Conservation (phyloP, 805 yeast genomes). For the Komagataella pseudopastoris region DNA sequence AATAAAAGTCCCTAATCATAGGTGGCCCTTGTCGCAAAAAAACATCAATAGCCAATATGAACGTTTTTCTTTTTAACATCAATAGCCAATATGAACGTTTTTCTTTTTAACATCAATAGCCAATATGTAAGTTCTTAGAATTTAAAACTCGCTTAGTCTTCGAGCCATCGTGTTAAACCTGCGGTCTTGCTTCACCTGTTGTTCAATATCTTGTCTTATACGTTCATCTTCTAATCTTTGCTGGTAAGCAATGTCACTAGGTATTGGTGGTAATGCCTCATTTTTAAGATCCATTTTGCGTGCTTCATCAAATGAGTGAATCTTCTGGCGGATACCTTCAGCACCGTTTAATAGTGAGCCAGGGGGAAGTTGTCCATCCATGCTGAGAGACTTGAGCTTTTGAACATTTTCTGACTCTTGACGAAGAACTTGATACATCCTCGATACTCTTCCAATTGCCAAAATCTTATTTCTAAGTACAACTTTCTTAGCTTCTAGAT, state of each 20-base stretch:
- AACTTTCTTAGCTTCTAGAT: conserved; percentile 19
- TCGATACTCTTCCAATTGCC: conserved; percentile 91
- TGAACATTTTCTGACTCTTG: conserved; percentile 84
- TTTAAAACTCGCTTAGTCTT: conserved; percentile 3
- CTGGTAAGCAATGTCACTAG: conserved; percentile 35
- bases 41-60: too few species aligned
- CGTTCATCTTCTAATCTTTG: conserved; percentile 32
- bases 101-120: too few species aligned
- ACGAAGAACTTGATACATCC: conserved; percentile 84
- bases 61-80: too few species aligned
- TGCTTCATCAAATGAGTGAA: conserved; percentile 74
- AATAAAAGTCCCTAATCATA: too few species aligned
- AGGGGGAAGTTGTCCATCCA: conserved; percentile 63
- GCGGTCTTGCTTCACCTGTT: conserved; percentile 10
- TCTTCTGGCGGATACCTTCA: conserved; percentile 61
- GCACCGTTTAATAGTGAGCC: conserved; percentile 70
- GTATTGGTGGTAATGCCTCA: conserved; percentile 80
- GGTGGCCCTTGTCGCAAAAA: too few species aligned
- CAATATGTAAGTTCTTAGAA: background rate
- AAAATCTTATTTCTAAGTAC: conserved; percentile 73
- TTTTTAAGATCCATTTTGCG: conserved; percentile 64
- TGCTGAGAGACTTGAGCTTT: conserved; percentile 59
- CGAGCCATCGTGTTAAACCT: conserved; percentile 13
- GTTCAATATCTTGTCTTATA: conserved; percentile 20
- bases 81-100: background rate